phyloP scores from a whole-genome alignment of 164 flowering plant species.

The Malania oleifera region DNA sequence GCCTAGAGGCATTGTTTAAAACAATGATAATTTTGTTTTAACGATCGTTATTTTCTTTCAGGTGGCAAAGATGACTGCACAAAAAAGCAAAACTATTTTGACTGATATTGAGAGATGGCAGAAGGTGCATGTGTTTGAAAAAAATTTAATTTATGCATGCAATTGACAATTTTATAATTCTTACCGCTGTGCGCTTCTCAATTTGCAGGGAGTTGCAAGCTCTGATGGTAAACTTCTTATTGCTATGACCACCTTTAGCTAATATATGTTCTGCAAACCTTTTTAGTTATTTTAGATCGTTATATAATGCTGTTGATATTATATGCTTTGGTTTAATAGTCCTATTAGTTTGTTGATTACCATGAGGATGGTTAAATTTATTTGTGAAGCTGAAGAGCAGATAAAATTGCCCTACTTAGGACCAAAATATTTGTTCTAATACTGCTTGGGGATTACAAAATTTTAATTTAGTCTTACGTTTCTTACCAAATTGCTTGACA shows the following conservation, averaged over 20 bases:
- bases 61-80: slow-evolving; percentile 91
- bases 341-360: background rate
- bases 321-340: background rate
- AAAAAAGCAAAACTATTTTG: slow-evolving; percentile 70
- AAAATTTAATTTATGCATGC: background rate
- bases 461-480: background rate
- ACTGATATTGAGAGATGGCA: slow-evolving; percentile 90
- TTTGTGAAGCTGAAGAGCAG: background rate
- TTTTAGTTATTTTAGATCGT: background rate
- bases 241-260: background rate
- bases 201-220: slow-evolving; percentile 93
- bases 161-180: slow-evolving; percentile 1
- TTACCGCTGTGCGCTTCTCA: slow-evolving; percentile 8
- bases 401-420: background rate
- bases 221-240: slow-evolving; percentile 64
- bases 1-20: too few relatives aligned
- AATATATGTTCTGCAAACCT: background rate
- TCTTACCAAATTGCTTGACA: background rate
- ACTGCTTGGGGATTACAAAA: too few relatives aligned
- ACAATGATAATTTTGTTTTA: too few relatives aligned
- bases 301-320: background rate
- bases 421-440: too few relatives aligned
- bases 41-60: slow-evolving; percentile 23
- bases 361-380: too few relatives aligned
- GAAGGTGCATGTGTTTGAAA: slow-evolving; percentile 45